These are phyloP conservation scores for Fusarium heterosporum DNA, from an alignment of 2,329 filamentous ascomycete genomes.

Conservation along the genomic window DNA sequence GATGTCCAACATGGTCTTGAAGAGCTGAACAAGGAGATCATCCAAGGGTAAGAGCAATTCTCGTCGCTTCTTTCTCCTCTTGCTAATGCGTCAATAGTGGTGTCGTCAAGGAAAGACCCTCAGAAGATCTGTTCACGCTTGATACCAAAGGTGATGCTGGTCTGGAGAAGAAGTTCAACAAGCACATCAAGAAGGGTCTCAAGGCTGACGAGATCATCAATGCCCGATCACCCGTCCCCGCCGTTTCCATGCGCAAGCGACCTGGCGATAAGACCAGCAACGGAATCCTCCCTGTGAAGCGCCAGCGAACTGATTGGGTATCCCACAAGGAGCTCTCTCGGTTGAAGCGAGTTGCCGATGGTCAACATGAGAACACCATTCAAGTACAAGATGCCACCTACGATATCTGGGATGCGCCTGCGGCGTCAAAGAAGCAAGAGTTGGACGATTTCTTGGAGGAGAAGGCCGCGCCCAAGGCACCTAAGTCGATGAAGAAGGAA, in stretches of 20 bases:
- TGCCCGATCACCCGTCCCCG: slow-evolving; percentile 82
- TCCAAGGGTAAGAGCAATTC: slow-evolving; percentile 75
- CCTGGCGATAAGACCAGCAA: slow-evolving; percentile 76
- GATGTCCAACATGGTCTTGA: slow-evolving; percentile 87
- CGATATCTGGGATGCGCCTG: slow-evolving; percentile 78
- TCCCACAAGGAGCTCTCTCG: slow-evolving; percentile 85
- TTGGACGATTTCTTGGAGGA: slow-evolving; percentile 72
- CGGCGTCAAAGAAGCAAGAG: slow-evolving; percentile 53
- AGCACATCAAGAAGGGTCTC: slow-evolving; percentile 79
- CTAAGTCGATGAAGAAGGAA: slow-evolving; percentile 78
- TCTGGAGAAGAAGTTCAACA: slow-evolving; percentile 72
- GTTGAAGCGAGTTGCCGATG: slow-evolving; percentile 82
- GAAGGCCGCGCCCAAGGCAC: slow-evolving; percentile 74
- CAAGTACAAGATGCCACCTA: slow-evolving; percentile 73
- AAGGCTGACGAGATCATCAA: slow-evolving; percentile 94
- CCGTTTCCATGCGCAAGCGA: slow-evolving; percentile 83
- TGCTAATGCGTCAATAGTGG: slow-evolving; percentile 67
- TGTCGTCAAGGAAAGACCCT: slow-evolving; percentile 83
- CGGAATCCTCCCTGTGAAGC: slow-evolving; percentile 79
- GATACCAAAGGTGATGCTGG: slow-evolving; percentile 78
- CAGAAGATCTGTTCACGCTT: slow-evolving; percentile 85
- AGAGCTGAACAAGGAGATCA: slow-evolving; percentile 87
- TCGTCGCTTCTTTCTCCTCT: background rate
- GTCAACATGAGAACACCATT: slow-evolving; percentile 68
- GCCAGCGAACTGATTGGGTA: slow-evolving; percentile 81